These are phyloP conservation scores for Magnolia officinalis DNA, from an alignment of 164 flowering plant genomes.

Conservation along the genomic window DNA sequence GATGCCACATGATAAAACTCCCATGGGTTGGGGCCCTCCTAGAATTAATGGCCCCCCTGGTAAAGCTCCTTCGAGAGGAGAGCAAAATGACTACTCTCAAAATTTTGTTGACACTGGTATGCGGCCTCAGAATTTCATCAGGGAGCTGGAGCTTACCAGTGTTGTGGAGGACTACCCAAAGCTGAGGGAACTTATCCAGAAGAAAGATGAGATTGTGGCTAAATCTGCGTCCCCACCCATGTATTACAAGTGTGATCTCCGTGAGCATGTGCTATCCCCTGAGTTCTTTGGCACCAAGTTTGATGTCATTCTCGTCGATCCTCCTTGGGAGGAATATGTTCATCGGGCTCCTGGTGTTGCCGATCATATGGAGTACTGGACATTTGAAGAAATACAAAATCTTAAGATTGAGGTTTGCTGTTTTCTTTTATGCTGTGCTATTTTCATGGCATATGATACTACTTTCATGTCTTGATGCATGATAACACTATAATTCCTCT, in stretches of 20 bases:
- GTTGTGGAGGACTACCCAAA: constrained; percentile 97
- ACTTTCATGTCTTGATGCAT: neutral
- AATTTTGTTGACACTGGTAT: constrained; percentile 98
- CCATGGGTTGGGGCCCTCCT: constrained; percentile 72
- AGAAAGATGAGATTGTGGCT: constrained; percentile 94
- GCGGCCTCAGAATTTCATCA: constrained; percentile 93
- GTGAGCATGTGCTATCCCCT: constrained; percentile 67
- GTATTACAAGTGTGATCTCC: constrained; percentile 85
- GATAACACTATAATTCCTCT: neutral
- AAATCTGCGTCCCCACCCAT: constrained; percentile 84
- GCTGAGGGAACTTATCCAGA: constrained; percentile 96
- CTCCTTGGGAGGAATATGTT: constrained; percentile 99
- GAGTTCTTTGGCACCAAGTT: constrained; percentile 93
- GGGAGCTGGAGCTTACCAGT: constrained; percentile 94
- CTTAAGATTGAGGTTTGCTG: constrained; percentile 85
- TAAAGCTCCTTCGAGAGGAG: constrained; percentile 99
- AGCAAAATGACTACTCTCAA: constrained; percentile 99
- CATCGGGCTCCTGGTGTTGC: constrained; percentile 97
- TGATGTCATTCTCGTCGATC: constrained; percentile 97
- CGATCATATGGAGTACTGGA: constrained; percentile 94
- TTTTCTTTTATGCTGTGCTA: neutral
- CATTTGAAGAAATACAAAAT: constrained; percentile 88
- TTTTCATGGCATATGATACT: neutral
- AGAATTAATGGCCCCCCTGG: constrained; percentile 69
- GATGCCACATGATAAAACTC: constrained; percentile 53